Base-by-base conservation (phyloP, 495 filamentous ascomycete genomes). In the Lasiosphaeria hispida region DNA sequence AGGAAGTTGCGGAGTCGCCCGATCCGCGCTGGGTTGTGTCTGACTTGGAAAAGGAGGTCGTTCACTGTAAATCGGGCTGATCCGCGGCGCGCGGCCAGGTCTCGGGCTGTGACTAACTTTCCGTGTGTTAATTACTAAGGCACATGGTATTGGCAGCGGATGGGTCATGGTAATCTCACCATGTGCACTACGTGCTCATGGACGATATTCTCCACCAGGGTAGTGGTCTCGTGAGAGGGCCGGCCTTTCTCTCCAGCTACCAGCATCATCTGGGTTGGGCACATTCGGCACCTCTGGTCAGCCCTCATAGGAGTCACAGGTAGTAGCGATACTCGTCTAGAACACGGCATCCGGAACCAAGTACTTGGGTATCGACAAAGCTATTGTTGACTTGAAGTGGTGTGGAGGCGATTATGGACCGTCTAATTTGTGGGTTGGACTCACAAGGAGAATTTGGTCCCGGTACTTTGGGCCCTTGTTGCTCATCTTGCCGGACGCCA, bases 1-100 rank as follows among this genome's bases (percentile, higher is more conserved):
- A 56, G 53, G 42, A 48, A 56, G 42, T 38, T 11, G 10, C 41
- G 40, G 23, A 56, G 15, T 2, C 53, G 41, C 13, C 11, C 53
- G 41, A 56, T 30, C 3, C 41, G 23, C 17, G 41, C 41, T 7
- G 37, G 30, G 33, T 48, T 34, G 36, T 56, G 40, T 3, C 53
- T 41, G 30, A 56, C 17, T 36, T 56, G 53, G 53, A 56, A 56
- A 23, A 56, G 37, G 23, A 56, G 30, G 30, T 56, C 53, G 30
- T 45, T n/a, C 5, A 41, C 36, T n/a, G 53, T 23, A 37, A 56
- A 56, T 18, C 14, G 14, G 18, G 23, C 13, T n/a, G 43, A 38
- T 4, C 53, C 53, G n/a, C 53, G 53, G 0, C 53, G 53, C 18
- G 30, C 9, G 1, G 53, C 41, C n/a, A 56, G 53, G 23, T 56